phyloP scores from a whole-genome alignment of 176 grass and related monocot genomes.

The Cymbopogon citratus region DNA sequence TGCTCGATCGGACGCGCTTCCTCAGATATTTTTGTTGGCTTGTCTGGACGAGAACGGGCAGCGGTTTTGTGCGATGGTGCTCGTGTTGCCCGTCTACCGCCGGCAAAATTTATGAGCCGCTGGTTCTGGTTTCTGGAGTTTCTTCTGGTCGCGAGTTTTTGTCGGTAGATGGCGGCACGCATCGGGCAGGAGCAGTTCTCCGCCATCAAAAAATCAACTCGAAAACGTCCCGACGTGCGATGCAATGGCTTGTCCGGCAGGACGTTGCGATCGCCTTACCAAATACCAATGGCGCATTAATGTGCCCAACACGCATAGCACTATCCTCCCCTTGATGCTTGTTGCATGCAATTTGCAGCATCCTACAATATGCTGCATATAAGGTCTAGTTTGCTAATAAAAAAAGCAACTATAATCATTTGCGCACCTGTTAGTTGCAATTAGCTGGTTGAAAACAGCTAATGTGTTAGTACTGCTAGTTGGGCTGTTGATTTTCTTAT shows the following conservation, averaged over 20 bases:
- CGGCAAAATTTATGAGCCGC: not conserved
- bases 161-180: not conserved
- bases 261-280: not conserved
- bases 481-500: not conserved
- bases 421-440: not conserved
- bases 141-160: not conserved
- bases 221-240: not conserved
- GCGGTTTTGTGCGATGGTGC: not conserved
- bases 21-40: constrained; percentile 6
- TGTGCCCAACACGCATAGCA: constrained; percentile 12
- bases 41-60: constrained; percentile 4
- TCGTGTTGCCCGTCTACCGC: not conserved
- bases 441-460: not conserved
- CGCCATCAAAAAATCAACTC: not conserved
- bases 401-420: not conserved
- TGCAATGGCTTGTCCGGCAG: not conserved
- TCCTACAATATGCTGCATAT: not conserved
- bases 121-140: not conserved
- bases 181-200: not conserved
- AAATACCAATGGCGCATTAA: not conserved
- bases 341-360: too few relatives aligned
- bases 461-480: not conserved
- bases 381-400: too few relatives aligned
- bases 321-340: not conserved
- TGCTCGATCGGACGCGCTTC: not conserved